These are phyloP conservation scores for Tylopilus rubrobrunneus DNA, from an alignment of 768 basidiomycete genomes.

Conservation along the genomic window DNA sequence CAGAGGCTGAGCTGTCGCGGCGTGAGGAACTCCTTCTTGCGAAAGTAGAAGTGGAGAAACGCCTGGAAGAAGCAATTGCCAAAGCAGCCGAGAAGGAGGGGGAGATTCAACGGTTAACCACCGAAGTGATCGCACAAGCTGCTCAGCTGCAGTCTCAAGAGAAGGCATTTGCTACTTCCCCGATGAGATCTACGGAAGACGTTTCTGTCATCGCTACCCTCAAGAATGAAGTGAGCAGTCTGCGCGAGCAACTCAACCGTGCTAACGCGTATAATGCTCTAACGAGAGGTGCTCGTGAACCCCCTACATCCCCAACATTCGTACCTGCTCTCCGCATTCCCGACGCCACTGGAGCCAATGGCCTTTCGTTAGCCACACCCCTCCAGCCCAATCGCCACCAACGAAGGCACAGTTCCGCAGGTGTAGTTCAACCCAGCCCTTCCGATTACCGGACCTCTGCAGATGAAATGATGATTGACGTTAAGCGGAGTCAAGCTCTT, in stretches of 20 bases:
- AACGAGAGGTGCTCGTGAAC: slow-evolving; percentile 70
- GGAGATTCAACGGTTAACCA: slow-evolving; percentile 74
- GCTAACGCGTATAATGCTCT: slow-evolving; percentile 90
- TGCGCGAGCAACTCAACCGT: slow-evolving; percentile 94
- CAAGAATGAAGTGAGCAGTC: slow-evolving; percentile 86
- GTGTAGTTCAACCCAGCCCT: slow-evolving; percentile 59
- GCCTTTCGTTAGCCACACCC: slow-evolving; percentile 36
- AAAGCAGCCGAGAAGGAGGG: slow-evolving; percentile 82
- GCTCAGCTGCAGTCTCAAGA: slow-evolving; percentile 74
- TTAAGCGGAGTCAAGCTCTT: slow-evolving; percentile 64
- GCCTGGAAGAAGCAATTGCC: slow-evolving; percentile 71
- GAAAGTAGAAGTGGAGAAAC: slow-evolving; percentile 77
- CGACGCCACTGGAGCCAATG: slow-evolving; percentile 42
- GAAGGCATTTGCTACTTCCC: slow-evolving; percentile 59
- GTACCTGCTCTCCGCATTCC: slow-evolving; percentile 68
- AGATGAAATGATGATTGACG: slow-evolving; percentile 73
- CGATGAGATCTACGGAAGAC: slow-evolving; percentile 74
- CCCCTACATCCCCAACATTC: slow-evolving; percentile 82
- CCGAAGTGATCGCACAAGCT: slow-evolving; percentile 71
- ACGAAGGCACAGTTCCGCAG: slow-evolving; percentile 83
- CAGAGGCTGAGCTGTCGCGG: slow-evolving; percentile 66
- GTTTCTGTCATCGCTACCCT: slow-evolving; percentile 81
- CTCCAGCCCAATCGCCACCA: slow-evolving; percentile 55
- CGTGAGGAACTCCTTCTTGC: slow-evolving; percentile 70
- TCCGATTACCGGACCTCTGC: slow-evolving; percentile 68